Base-by-base conservation (phyloP, 2,329 filamentous ascomycete species). In the Lanzia echinophila region DNA sequence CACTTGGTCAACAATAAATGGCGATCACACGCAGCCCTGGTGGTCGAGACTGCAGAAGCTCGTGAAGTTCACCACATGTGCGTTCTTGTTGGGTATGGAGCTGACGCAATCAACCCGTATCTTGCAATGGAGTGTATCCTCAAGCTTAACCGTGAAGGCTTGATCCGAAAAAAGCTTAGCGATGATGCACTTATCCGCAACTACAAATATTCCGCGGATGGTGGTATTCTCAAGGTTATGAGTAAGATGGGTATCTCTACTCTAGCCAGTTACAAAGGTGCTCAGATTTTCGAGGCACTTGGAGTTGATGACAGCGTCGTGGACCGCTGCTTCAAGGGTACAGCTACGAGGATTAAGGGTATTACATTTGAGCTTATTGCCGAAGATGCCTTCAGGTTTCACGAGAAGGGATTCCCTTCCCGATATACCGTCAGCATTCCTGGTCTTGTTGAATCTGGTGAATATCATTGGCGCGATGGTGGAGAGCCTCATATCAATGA, bases 231-330 rank as follows among this genome's bases (percentile, higher is more conserved):
- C 60, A 97, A 97, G 73, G 92, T 97, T 70, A 97, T 97, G 92
- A 94, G 87, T 71, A 97, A 97, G 79, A 97, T 97, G 92, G 92
- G 92, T 75, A 97, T 97, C 60, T 96, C 92, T 6, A 97, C 92
- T 32, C 78, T 97, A 44, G 90, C 92, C 67, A 92, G 87, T 62
- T 97, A 97, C 78, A 97, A 97, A 78, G 92, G 92, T 68, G 92
- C 92, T 53, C 92, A 97, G 75, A 97, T 97, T 60, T 97, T 96
- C 63, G 92, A 97, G 70, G 90, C 91, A 47, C 86, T 97, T 42
- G 92, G 92, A 72, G 84, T 96, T 33, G 91, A 96, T 66, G 91
- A 96, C 70, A 79, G 80, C 19, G 91, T 97, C 45, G 88, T 97
- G 50, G 91, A 97, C 69, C 85, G 89, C 63, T 96, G 91, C 78